phyloP scores from a whole-genome alignment of 768 basidiomycete species.

The Flagelloscypha sp. region DNA sequence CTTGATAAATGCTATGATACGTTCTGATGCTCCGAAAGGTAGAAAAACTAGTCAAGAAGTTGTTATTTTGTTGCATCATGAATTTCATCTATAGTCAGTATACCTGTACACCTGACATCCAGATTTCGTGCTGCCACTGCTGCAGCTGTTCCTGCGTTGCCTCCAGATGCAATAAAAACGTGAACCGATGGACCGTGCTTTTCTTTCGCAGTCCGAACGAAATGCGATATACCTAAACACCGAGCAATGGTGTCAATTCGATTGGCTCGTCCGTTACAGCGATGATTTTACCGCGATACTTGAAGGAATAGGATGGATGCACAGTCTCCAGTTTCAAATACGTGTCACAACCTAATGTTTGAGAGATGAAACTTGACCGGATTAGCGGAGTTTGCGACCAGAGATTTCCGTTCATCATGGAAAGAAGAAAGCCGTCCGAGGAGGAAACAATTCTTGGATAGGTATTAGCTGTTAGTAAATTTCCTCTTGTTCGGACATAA shows the following conservation, averaged over 20 bases:
- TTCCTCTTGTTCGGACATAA: no score
- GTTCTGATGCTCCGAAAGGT: constrained; percentile 42
- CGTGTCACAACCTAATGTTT: constrained; percentile 38
- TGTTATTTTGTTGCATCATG: no score
- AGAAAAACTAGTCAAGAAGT: no score
- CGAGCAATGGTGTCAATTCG: no score
- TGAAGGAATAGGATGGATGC: constrained; percentile 71
- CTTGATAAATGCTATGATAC: constrained; percentile 41
- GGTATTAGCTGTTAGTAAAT: no score
- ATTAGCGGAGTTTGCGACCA: constrained; percentile 64
- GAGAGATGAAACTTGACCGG: constrained; percentile 50
- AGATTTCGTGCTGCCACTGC: constrained; percentile 54
- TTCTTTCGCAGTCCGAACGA: constrained; percentile 43
- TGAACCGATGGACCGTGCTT: constrained; percentile 48
- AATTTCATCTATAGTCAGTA: no score
- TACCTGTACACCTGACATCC: constrained; percentile 49
- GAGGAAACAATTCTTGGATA: no score
- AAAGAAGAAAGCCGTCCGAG: no score
- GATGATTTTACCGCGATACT: no score
- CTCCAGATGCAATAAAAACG: constrained; percentile 63
- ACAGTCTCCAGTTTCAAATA: constrained; percentile 77
- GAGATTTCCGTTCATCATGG: no score
- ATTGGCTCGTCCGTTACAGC: no score
- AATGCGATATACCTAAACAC: constrained; percentile 59
- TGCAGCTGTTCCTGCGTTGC: constrained; percentile 73